Base-by-base conservation (phyloP, 495 filamentous ascomycete genomes). In the Annulohypoxylon nitens region DNA sequence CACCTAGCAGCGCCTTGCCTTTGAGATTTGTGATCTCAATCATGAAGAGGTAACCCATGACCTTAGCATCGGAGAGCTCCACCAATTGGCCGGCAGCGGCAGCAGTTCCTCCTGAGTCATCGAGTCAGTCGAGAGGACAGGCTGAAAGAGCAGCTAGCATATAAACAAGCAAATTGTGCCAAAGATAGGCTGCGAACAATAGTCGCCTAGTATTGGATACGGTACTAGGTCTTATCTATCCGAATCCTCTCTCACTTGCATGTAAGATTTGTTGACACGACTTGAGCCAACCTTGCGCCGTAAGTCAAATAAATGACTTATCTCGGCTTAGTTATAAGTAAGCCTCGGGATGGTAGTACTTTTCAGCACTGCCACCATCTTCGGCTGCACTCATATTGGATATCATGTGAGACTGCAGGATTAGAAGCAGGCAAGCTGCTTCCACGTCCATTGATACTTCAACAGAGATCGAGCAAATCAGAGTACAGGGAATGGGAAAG, bases 1-100 rank as follows among this genome's bases (percentile, higher is more conserved):
- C 80, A 74, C 89, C 88, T 70, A 99, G 90, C 86, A 96, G 95
- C 53, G 93, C 92, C 67, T 94, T 88, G 61, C 96, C 96, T 76
- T 98, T 92, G 55, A 99, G 88, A 84, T 97, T 95, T 75, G 94
- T 92, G 67, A 99, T 91, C 82, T 99, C 97, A 78, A 99, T 90
- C 75, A 99, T 90, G 85, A 99, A 98, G 67, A 97, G 83, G 81
- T 94, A 98, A 68, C 93, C 94, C 41, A 97, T 84, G 36, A 98
- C 83, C 41, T 87, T 85, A n/a, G 93, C 96, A 59, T 93, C 93
- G 67, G 96, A 88, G 81, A 94, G 88, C 83, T 90, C 86, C 74
- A 98, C 93, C 66, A 99, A 89, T 61, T 91, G 83, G 34, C 93
- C 96, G 2, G 93, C 95, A 58, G 96, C 96, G 63, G 88, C 90